Conservation (phyloP, 2,329 filamentous ascomycete species). For the Scedosporium boydii region DNA sequence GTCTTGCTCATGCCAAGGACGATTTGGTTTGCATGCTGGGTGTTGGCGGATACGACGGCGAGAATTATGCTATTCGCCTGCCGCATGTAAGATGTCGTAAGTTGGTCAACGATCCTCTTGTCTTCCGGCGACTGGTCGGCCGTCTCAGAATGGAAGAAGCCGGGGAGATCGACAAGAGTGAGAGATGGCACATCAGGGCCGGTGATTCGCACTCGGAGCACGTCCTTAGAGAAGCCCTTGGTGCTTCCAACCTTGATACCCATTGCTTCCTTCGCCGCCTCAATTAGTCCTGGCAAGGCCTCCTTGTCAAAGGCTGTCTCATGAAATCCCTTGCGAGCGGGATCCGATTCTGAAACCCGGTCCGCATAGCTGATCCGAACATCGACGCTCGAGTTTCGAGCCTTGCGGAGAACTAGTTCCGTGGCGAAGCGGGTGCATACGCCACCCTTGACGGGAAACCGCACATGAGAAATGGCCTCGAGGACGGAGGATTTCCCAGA, state of each 20-base stretch:
- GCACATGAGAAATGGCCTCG: slow-evolving; percentile 52
- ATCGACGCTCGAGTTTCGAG: slow-evolving; percentile 21
- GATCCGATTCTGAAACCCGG: slow-evolving; percentile 10
- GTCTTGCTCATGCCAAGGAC: slow-evolving; percentile 34
- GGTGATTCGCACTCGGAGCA: slow-evolving; percentile 35
- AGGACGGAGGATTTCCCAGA: slow-evolving; percentile 57
- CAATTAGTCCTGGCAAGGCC: slow-evolving; percentile 38
- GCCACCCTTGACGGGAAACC: slow-evolving; percentile 45
- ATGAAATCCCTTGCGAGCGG: slow-evolving; percentile 14
- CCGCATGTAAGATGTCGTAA: slow-evolving; percentile 44
- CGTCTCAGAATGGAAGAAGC: slow-evolving; percentile 26
- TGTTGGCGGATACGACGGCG: slow-evolving; percentile 39
- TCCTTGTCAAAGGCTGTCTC: slow-evolving; percentile 25
- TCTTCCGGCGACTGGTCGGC: slow-evolving; percentile 21
- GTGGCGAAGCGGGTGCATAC: slow-evolving; percentile 54
- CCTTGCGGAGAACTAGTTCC: slow-evolving; percentile 43
- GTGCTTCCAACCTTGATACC: slow-evolving; percentile 22
- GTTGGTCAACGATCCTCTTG: slow-evolving; percentile 21
- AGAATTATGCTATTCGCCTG: slow-evolving; percentile 49
- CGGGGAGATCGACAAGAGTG: slow-evolving; percentile 47
- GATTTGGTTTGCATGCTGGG: slow-evolving; percentile 40
- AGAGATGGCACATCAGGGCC: slow-evolving; percentile 34
- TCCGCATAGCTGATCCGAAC: slow-evolving; percentile 32
- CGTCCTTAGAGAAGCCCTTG: slow-evolving; percentile 31
- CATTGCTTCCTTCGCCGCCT: slow-evolving; percentile 41